phyloP scores from a whole-genome alignment of 2,329 filamentous ascomycete genomes.

The Knufia petricola region DNA sequence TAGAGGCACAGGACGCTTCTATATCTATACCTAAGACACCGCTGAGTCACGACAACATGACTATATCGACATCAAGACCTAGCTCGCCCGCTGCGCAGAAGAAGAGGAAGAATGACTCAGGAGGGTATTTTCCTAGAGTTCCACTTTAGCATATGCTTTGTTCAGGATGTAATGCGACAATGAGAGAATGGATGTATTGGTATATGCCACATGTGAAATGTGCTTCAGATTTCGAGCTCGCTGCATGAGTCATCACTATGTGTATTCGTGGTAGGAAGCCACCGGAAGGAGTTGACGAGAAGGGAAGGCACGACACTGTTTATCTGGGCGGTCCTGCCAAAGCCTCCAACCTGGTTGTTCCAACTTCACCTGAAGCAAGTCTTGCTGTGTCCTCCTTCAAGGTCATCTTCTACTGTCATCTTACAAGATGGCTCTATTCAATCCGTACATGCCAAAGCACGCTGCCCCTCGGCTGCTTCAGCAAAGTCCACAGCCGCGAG shows the following conservation, averaged over 20 bases:
- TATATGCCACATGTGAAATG: background rate
- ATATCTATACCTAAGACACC: conserved; percentile 39
- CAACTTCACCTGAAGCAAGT: no score
- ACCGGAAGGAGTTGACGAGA: background rate
- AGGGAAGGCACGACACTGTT: background rate
- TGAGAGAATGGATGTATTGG: conserved; percentile 6
- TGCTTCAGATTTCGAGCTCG: background rate
- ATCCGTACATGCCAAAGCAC: background rate
- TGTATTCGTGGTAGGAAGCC: no score
- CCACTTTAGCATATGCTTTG: conserved; percentile 15
- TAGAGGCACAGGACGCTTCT: conserved; percentile 38
- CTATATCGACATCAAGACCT: conserved; percentile 43
- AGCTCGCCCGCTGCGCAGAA: conserved; percentile 33
- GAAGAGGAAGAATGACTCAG: conserved; percentile 28
- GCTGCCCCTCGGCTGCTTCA: background rate
- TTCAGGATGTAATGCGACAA: background rate
- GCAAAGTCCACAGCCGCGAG: background rate
- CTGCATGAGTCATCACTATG: no score
- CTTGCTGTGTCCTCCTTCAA: no score
- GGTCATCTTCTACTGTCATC: background rate
- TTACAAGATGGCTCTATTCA: background rate
- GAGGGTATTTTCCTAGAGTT: conserved; percentile 32
- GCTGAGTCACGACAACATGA: conserved; percentile 36
- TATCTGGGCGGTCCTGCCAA: background rate
- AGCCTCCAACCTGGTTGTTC: no score